Evolutionary conservation across 148 eudicot genomes (phyloP).

Genomic region (Hydrangea macrophylla): DNA sequence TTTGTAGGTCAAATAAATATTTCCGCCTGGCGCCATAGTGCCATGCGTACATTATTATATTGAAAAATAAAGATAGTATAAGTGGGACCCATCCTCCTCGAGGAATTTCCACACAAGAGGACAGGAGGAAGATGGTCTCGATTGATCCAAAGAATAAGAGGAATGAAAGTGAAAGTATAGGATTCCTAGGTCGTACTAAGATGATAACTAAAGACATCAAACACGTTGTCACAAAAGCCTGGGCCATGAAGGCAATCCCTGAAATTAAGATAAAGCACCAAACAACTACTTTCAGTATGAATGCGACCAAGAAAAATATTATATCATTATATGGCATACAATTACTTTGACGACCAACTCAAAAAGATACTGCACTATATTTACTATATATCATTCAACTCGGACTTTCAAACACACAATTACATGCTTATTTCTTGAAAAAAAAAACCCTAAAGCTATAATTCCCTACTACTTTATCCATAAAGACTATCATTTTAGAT

Average conservation of each 20-base stretch:
- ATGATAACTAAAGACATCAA: constrained; percentile 38
- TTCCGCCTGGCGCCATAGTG: constrained; percentile 46
- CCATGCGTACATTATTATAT: constrained; percentile 36
- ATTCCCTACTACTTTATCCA: no score
- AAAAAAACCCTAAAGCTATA: no score
- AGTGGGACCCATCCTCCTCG: constrained; percentile 47
- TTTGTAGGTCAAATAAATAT: constrained; percentile 37
- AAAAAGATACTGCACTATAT: no score
- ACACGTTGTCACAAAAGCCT: constrained; percentile 36
- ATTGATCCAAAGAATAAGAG: constrained; percentile 31
- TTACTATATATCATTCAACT: no score
- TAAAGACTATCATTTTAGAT: no score
- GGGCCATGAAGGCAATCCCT: constrained; percentile 41
- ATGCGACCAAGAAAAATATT: neutral
- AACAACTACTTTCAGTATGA: neutral
- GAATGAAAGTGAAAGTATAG: constrained; percentile 24
- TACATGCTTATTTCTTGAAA: no score
- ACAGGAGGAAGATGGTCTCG: constrained; percentile 37
- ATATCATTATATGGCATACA: neutral
- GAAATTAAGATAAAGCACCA: constrained; percentile 11
- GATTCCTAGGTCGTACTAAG: constrained; percentile 36
- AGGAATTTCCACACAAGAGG: constrained; percentile 30
- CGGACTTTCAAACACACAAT: no score
- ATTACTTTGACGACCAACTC: neutral
- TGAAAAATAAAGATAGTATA: constrained; percentile 26